A percentile compares a stretch with the other conserved stretches of the same genome.
Conservation (phyloP, 1,284 basidiomycete species). For the Stereum hirsutum region DNA sequence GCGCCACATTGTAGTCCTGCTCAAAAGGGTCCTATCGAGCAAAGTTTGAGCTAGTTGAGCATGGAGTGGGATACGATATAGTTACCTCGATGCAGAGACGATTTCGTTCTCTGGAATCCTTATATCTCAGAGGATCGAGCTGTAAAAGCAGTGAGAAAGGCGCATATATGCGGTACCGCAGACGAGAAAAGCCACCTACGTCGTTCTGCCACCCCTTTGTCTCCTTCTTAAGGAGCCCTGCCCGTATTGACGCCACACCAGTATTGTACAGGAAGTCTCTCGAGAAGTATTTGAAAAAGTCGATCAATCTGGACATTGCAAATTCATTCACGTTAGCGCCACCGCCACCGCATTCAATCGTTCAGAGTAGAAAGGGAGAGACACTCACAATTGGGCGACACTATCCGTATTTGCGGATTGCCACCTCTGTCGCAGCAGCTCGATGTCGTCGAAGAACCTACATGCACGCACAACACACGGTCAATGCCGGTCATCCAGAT, state of each 20-base stretch:
- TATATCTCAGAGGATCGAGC: constrained; percentile 34
- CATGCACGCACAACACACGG: neutral
- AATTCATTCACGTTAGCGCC: too few relatives aligned
- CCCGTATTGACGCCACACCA: constrained; percentile 86
- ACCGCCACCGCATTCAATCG: too few relatives aligned
- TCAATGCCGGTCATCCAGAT: neutral
- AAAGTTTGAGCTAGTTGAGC: too few relatives aligned
- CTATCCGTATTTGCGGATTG: constrained; percentile 88
- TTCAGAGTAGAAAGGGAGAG: neutral
- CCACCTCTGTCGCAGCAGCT: constrained; percentile 86
- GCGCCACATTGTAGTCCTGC: constrained; percentile 88
- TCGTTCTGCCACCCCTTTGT: constrained; percentile 92
- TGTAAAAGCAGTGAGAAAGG: constrained; percentile 1
- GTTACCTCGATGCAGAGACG: constrained; percentile 87
- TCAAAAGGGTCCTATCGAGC: constrained; percentile 86
- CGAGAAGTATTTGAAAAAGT: constrained; percentile 96
- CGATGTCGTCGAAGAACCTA: constrained; percentile 97
- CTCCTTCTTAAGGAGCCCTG: constrained; percentile 85
- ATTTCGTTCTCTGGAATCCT: constrained; percentile 82
- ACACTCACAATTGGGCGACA: constrained; percentile 81
- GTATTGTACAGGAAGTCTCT: constrained; percentile 91
- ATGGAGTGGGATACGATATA: too few relatives aligned
- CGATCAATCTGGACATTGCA: constrained; percentile 66
- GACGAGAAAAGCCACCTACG: constrained; percentile 35
- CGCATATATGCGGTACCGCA: neutral